phyloP scores from a whole-genome alignment of 352 stramenopile genomes.

The Phytophthora lateralis region DNA sequence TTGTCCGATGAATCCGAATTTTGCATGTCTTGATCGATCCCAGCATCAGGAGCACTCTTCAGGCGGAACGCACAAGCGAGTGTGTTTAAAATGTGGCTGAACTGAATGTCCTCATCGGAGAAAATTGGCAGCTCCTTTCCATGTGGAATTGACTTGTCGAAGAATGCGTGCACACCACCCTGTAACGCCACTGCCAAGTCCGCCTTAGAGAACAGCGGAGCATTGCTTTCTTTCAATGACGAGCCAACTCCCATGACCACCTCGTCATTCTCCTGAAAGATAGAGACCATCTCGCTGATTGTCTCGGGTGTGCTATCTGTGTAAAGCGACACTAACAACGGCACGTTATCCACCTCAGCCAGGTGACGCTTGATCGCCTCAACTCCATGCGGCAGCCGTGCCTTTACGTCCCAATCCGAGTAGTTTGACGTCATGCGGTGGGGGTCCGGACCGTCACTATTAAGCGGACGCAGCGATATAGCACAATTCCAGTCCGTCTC shows the following conservation, averaged over 20 bases:
- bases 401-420: slow-evolving; percentile 97
- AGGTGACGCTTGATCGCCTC: slow-evolving; percentile 96
- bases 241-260: slow-evolving; percentile 83
- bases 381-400: slow-evolving; percentile 94
- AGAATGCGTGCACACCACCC: slow-evolving; percentile 68
- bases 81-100: slow-evolving; percentile 87
- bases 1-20: slow-evolving; percentile 7
- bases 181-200: slow-evolving; percentile 78
- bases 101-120: slow-evolving; percentile 74
- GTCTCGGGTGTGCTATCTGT: slow-evolving; percentile 97
- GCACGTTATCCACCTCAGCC: slow-evolving; percentile 98
- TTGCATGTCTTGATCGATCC: slow-evolving; percentile 13
- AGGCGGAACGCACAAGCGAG: slow-evolving; percentile 80
- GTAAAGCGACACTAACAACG: slow-evolving; percentile 97
- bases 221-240: slow-evolving; percentile 79
- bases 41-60: slow-evolving; percentile 36
- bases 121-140: slow-evolving; percentile 67
- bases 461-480: slow-evolving; percentile 95
- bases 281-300: slow-evolving; percentile 93
- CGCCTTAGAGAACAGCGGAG: slow-evolving; percentile 72
- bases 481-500: slow-evolving; percentile 99
- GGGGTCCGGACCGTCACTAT: slow-evolving; percentile 91
- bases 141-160: slow-evolving; percentile 64
- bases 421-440: slow-evolving; percentile 98
- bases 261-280: slow-evolving; percentile 88